Conservation (phyloP, 768 basidiomycete genomes). For the Russula brevipes region DNA sequence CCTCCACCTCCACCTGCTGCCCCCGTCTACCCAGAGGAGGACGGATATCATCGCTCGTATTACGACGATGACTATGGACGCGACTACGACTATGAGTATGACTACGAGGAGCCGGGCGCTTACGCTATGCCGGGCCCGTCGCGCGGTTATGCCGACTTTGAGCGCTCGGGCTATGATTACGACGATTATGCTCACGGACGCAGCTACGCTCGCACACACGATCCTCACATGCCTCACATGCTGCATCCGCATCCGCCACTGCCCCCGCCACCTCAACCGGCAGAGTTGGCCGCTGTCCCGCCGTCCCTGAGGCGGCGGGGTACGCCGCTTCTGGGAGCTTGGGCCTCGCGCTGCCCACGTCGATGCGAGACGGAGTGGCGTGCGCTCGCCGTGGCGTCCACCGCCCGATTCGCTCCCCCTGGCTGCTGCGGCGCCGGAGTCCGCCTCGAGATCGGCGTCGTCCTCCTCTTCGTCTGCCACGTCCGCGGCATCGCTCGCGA, state of each 20-base stretch:
- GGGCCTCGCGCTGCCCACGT: conserved; percentile 7
- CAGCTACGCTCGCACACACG: background rate
- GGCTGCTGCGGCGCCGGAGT: background rate
- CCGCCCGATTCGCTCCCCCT: background rate
- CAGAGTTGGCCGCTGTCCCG: background rate
- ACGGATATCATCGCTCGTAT: background rate
- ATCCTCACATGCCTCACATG: background rate
- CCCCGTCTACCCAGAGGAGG: background rate
- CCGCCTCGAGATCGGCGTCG: background rate
- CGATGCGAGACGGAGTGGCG: background rate
- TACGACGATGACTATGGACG: background rate
- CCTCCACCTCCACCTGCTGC: background rate
- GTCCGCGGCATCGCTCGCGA: background rate
- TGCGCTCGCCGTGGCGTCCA: background rate
- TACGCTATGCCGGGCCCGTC: background rate
- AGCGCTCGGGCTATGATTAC: background rate
- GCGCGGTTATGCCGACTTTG: conserved; percentile 5
- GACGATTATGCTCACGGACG: background rate
- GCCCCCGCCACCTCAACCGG: background rate
- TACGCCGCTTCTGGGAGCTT: conserved; percentile 3
- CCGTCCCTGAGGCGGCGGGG: background rate
- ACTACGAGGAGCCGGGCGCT: background rate
- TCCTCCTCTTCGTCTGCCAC: background rate
- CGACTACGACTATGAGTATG: conserved; percentile 3
- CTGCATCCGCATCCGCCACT: background rate